Evolutionary conservation across 768 basidiomycete species (phyloP).

Genomic region (Kwoniella europaea): DNA sequence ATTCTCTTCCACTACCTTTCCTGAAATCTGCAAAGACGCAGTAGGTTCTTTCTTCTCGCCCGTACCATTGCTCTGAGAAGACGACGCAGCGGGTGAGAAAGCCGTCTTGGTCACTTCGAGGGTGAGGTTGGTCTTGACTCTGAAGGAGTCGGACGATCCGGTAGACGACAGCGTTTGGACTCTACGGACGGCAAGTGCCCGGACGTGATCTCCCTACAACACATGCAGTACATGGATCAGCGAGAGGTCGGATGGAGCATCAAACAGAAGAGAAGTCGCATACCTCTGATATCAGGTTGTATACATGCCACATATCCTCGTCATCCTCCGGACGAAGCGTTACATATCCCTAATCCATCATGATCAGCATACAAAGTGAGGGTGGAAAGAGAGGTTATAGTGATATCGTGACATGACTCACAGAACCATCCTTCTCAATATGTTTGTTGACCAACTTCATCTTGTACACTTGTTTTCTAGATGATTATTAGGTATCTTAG

Average conservation of each 20-base stretch:
- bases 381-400: no score
- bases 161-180: conserved; percentile 88
- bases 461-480: background rate
- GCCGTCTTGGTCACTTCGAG: conserved; percentile 70
- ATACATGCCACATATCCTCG: conserved; percentile 99
- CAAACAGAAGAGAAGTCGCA: conserved; percentile 28
- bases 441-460: conserved; percentile 88
- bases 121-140: conserved; percentile 83
- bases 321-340: conserved; percentile 95
- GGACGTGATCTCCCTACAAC: conserved; percentile 73
- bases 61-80: conserved; percentile 48
- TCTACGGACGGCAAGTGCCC: conserved; percentile 85
- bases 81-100: conserved; percentile 74
- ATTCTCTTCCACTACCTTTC: conserved; percentile 84
- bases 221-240: background rate
- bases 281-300: conserved; percentile 87
- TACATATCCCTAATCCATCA: conserved; percentile 74
- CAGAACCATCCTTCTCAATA: conserved; percentile 82
- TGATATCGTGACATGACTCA: conserved; percentile 58
- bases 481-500: no score
- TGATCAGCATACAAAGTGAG: no score
- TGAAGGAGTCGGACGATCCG: conserved; percentile 89
- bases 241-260: background rate
- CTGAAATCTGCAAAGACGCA: conserved; percentile 76
- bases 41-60: conserved; percentile 53